Evolutionary conservation across 2,329 filamentous ascomycete species (phyloP), one percentile per base, ranked within the genome.

Genomic region (Apiospora koreana): DNA sequence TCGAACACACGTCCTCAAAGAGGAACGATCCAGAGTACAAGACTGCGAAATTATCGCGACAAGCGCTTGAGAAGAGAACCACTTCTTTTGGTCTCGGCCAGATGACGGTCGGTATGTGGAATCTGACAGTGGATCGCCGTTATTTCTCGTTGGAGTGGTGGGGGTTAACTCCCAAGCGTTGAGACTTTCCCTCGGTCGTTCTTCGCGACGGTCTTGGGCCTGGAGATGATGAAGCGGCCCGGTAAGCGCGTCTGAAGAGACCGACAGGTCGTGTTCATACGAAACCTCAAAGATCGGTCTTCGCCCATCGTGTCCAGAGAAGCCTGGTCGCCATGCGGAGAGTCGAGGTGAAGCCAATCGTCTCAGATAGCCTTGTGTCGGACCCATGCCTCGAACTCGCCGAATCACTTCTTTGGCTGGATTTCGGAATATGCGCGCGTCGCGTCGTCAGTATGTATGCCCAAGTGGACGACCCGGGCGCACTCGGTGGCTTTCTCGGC

Each of bases 301-400:
- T 65, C 70, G 2, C 81, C 81, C 69, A 82, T 82, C 7, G 76
- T 78, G 1, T 71, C 75, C 21, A 80, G 71, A 3, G 76, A 74
- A 64, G 76, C 70, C 71, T 80, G 77, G 58, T 77, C 76, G 67
- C 76, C 75, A 3, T 77, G 74, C 69, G n/a, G n/a, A 75, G 76
- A 83, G 74, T 81, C 83, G 69, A 83, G 77, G 71, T 81, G 81
- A 69, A 79, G 77, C 74, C 79, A 81, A 0, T 74, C 67, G 21
- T 42, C 62, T 21, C 42, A 42, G 35, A 21, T 42, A 35, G 8
- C 35, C 62, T 3, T 31, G 21, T n/a, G 3, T 21, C 21, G 62
- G 35, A 35, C 9, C 18, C 58, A 41, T 21, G 31, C 21, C 58
- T 65, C 58, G 23, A 65, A 35, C 31, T 42, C 35, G 31, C 3